Conservation (phyloP, 108 stramenopile genomes). For the Cyclotella atomus region DNA sequence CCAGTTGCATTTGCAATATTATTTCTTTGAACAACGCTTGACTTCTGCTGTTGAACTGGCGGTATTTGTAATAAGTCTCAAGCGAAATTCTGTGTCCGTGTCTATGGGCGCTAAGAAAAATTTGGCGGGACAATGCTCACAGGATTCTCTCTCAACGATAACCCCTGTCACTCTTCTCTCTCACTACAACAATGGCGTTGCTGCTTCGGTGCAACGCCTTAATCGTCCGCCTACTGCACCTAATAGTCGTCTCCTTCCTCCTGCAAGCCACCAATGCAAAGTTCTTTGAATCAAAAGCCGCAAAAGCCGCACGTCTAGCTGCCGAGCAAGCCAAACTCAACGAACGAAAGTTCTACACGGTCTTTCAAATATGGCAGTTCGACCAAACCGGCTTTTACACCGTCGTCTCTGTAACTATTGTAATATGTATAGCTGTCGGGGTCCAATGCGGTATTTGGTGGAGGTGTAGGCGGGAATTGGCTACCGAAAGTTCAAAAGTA, state of each 20-base stretch:
- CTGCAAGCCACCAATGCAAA: neutral
- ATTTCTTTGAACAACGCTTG: too few relatives aligned
- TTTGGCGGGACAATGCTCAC: too few relatives aligned
- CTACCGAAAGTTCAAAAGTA: neutral
- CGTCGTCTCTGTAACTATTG: conserved; percentile 25
- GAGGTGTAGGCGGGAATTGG: conserved; percentile 5
- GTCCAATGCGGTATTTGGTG: conserved; percentile 27
- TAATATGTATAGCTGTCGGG: conserved; percentile 24
- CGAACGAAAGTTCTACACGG: conserved; percentile 27
- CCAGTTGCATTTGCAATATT: too few relatives aligned
- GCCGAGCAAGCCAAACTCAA: conserved; percentile 29
- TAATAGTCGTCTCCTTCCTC: neutral
- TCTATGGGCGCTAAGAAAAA: too few relatives aligned
- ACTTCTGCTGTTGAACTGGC: too few relatives aligned
- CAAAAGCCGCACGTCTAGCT: conserved; percentile 29
- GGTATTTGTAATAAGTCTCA: too few relatives aligned
- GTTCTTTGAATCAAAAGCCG: conserved; percentile 35
- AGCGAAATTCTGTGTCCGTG: too few relatives aligned
- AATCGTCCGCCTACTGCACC: neutral
- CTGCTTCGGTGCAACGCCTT: neutral
- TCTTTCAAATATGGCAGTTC: conserved; percentile 33
- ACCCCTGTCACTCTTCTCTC: neutral
- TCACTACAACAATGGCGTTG: neutral
- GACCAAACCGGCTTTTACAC: conserved; percentile 30
- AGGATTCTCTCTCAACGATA: too few relatives aligned